Percentiles rank a stretch among this genome's conserved stretches.
Conservation (phyloP, 768 basidiomycete genomes). For the Xerocomellus chrysenteron region DNA sequence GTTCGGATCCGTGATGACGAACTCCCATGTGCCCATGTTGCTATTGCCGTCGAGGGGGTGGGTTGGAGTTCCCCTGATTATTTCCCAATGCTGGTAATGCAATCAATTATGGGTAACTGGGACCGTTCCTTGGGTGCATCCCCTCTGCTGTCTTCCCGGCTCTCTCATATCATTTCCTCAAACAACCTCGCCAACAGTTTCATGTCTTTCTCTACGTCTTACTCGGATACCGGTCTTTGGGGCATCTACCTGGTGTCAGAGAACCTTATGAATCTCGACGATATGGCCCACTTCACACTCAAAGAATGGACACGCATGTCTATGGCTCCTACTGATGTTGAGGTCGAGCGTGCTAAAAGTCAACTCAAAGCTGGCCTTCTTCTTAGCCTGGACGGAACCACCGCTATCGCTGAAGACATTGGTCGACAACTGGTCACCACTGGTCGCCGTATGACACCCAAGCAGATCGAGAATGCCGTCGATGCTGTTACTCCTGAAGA, state of each 20-base stretch:
- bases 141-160: constrained; percentile 83
- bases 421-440: constrained; percentile 96
- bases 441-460: constrained; percentile 84
- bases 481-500: constrained; percentile 87
- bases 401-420: constrained; percentile 96
- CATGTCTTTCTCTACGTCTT: constrained; percentile 99
- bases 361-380: constrained; percentile 95
- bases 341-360: constrained; percentile 97
- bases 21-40: constrained; percentile 85
- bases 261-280: constrained; percentile 92
- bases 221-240: constrained; percentile 99
- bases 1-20: constrained; percentile 95
- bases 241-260: constrained; percentile 97
- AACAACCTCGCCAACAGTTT: constrained; percentile 98
- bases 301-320: constrained; percentile 97
- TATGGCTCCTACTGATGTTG: constrained; percentile 74
- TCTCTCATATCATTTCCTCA: constrained; percentile 85
- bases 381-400: constrained; percentile 91
- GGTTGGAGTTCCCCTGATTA: constrained; percentile 98
- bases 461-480: constrained; percentile 90
- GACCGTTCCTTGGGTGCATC: constrained; percentile 93
- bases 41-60: constrained; percentile 96
- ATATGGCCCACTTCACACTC: constrained; percentile 90
- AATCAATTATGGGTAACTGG: constrained; percentile 99
- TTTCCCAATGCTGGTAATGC: constrained; percentile 99